Evolutionary conservation across 805 yeast genomes (phyloP).

Genomic region (Saccharomycopsis sp.): DNA sequence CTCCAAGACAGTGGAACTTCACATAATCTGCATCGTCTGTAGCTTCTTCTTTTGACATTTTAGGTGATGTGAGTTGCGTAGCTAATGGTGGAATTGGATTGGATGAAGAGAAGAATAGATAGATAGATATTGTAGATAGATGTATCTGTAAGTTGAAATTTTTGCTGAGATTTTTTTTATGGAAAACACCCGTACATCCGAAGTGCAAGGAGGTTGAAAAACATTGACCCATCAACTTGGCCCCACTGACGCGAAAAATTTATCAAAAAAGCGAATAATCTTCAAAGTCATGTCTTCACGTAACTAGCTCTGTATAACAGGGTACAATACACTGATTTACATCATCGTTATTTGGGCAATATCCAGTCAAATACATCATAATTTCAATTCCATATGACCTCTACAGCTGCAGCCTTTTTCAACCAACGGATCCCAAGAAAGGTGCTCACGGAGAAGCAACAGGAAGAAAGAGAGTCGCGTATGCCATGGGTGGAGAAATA

Average conservation of each 20-base stretch:
- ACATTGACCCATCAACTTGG: background rate
- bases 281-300: no score
- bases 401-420: constrained; percentile 3
- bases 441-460: background rate
- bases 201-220: no score
- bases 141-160: no score
- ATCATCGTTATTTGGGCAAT: no score
- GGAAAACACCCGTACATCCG: no score
- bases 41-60: background rate
- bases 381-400: background rate
- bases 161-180: no score
- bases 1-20: constrained; percentile 86
- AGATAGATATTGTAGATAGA: no score
- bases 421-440: constrained; percentile 5
- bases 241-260: background rate
- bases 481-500: constrained; percentile 91
- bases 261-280: background rate
- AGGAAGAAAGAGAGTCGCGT: constrained; percentile 8
- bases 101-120: no score
- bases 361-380: background rate
- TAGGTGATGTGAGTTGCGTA: background rate
- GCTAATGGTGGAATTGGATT: no score
- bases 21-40: constrained; percentile 31
- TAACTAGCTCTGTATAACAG: no score
- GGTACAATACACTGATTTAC: no score